Base-by-base conservation (phyloP, 495 filamentous ascomycete species). In the Talaromyces ruber region DNA sequence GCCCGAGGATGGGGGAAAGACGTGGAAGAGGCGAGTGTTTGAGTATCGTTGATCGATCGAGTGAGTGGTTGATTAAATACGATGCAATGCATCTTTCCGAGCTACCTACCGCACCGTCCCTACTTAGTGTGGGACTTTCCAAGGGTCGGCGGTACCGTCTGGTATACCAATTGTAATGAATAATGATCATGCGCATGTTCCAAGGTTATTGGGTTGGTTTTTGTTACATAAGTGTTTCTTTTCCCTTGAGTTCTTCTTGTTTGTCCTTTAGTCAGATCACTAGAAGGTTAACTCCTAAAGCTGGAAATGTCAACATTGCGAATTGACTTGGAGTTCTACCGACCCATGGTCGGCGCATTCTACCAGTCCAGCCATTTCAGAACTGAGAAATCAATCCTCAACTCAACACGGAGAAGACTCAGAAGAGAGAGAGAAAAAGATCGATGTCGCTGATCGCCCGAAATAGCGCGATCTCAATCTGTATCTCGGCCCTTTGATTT, bases 21-120 rank as follows among this genome's bases (percentile, higher is more conserved):
- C 28, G 14, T 60, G 59, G 59, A 60, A 60, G 39, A 37, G 59
- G 25, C 59, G 59, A 12, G 59, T 60, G 12, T 24, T 60, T 30
- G 59, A 60, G 21, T 60, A 60, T 24, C 59, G 59, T 5, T 60
- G 59, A 60, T 26, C 14, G 26, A 16, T 22, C 43, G 32, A 45
- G 7, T 58, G 32, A 45, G 7, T 45, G 16, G 2, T n/a, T 7
- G 5, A 7, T 21, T n/a, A 8, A 47, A 47, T 47, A n/a, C 43
- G 18, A 47, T n/a, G 43, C 18, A 47, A 47, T 47, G 43, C 43
- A 47, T 47, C 16, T 47, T 47, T 47, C 43, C 43, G 43, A 47
- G 43, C n/a, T 47, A 47, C 43, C 43, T 47, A 21, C n/a, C 43
- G n/a, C n/a, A n/a, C 9, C 8, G 43, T 39, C 14, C 34, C 34